Base-by-base conservation (phyloP, 2,329 filamentous ascomycete genomes). In the Lecanoromycetidae sp. region DNA sequence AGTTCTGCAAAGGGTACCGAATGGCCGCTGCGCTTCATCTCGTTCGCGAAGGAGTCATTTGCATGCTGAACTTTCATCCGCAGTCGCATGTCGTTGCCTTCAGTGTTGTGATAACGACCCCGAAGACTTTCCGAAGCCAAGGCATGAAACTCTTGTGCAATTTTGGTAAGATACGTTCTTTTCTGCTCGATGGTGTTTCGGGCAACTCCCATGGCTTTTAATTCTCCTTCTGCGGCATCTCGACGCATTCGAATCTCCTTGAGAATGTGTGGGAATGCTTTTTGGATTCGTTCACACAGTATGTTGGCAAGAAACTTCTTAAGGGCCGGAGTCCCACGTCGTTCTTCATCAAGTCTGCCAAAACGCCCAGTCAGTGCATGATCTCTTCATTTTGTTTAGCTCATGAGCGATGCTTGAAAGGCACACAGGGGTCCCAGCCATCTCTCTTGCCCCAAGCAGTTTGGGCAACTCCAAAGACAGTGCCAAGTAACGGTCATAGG, bases 191-290 rank as follows among this genome's bases (percentile, higher is more conserved):
- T 44, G 0, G 61, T 61, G 9, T 57, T 54, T 12, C 66, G 59
- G 13, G 62, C 57, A 3, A 53, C 46, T 3, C 67, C 64, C 6
- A 71, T 56, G 0, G 38, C 40, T 5, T 57, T 37, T 12, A 50
- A 17, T 8, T 42, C 10, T 10, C 9, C 53, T 25, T n/a, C 25
- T 7, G 19, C 29, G 15, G 13, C 1, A 5, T 23, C 54, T 23
- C 23, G 12, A 17, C 19, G 26, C 7, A 20, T 13, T 6, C 45
- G 23, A 46, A 48, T 22, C 27, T 37, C n/a, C 10, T 37, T 35
- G 30, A 55, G 47, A 51, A 70, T 63, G 46, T 62, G 61, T 4
- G 69, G 68, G 50, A 73, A 72, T 44, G 68, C 64, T 4, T 61
- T 60, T 19, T 64, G 64, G 2, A 70, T 63, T 40, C 69, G 63